Percentiles rank a stretch among this genome's conserved stretches.
Evolutionary conservation across 495 filamentous ascomycete species (phyloP).

Genomic region (Penicillium nucicola): DNA sequence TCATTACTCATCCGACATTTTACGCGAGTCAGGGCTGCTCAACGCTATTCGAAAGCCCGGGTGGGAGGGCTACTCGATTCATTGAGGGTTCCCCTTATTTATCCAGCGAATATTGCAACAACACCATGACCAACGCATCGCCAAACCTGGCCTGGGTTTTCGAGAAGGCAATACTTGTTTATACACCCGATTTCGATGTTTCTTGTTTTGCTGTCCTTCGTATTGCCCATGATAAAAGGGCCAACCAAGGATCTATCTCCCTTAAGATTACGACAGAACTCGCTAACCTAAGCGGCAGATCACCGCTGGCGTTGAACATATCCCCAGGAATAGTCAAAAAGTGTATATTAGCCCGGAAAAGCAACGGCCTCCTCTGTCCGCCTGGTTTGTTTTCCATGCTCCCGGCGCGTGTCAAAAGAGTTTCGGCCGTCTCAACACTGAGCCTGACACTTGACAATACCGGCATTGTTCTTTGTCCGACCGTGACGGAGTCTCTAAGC

Average conservation of each 20-base stretch:
- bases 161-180: slow-evolving; percentile 17
- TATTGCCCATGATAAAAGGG: slow-evolving; percentile 15
- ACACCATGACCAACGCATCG: neutral
- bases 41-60: slow-evolving; percentile 14
- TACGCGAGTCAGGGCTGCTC: slow-evolving; percentile 21
- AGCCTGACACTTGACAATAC: slow-evolving; percentile 14
- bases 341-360: slow-evolving; percentile 15
- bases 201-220: slow-evolving; percentile 13
- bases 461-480: slow-evolving; percentile 22
- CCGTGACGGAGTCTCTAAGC: slow-evolving; percentile 14
- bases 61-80: slow-evolving; percentile 19
- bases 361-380: slow-evolving; percentile 17
- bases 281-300: slow-evolving; percentile 17
- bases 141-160: slow-evolving; percentile 14
- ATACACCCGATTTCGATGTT: slow-evolving; percentile 7
- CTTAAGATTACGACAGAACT: slow-evolving; percentile 16
- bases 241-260: slow-evolving; percentile 18
- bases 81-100: slow-evolving; percentile 14
- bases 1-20: slow-evolving; percentile 6
- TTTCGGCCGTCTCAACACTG: slow-evolving; percentile 20
- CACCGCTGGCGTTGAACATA: slow-evolving; percentile 17
- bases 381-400: slow-evolving; percentile 12
- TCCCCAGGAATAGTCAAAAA: slow-evolving; percentile 14
- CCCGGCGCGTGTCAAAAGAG: slow-evolving; percentile 13
- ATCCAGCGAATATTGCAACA: too few relatives aligned